These are phyloP conservation scores for Lagenidium sp. DNA, from an alignment of 352 stramenopile genomes.

Conservation along the genomic window DNA sequence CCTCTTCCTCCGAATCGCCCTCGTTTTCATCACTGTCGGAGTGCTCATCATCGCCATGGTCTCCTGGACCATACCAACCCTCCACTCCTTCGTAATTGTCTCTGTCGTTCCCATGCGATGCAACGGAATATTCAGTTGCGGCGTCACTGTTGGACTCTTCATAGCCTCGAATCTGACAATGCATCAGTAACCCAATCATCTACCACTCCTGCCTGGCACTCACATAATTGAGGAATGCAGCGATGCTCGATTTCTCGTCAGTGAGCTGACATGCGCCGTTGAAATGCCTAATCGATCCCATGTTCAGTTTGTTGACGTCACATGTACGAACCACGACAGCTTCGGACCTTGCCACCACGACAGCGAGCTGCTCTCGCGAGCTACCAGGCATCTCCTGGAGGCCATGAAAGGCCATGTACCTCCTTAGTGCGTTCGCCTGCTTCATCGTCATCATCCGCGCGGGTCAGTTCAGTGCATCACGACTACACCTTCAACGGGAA, in stretches of 20 bases:
- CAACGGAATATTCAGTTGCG: too few relatives aligned
- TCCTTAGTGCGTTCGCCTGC: conserved; percentile 40
- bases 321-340: too few relatives aligned
- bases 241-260: conserved; percentile 54
- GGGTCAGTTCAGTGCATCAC: conserved; percentile 1
- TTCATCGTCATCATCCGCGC: too few relatives aligned
- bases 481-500: not conserved
- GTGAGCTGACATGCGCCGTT: conserved; percentile 47
- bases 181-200: too few relatives aligned
- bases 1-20: not conserved
- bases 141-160: too few relatives aligned
- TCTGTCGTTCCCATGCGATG: too few relatives aligned
- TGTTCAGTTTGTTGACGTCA: too few relatives aligned
- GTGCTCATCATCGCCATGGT: too few relatives aligned
- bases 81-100: too few relatives aligned
- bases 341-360: conserved; percentile 46
- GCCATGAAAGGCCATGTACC: conserved; percentile 57
- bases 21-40: not conserved
- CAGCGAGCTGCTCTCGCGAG: conserved; percentile 43
- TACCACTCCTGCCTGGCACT: conserved; percentile 1
- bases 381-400: conserved; percentile 38
- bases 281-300: too few relatives aligned
- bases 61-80: too few relatives aligned
- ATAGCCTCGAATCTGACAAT: too few relatives aligned
- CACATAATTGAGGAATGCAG: conserved; percentile 63